Conservation (phyloP, 1,284 basidiomycete species). For the Malassezia arunalokei region DNA sequence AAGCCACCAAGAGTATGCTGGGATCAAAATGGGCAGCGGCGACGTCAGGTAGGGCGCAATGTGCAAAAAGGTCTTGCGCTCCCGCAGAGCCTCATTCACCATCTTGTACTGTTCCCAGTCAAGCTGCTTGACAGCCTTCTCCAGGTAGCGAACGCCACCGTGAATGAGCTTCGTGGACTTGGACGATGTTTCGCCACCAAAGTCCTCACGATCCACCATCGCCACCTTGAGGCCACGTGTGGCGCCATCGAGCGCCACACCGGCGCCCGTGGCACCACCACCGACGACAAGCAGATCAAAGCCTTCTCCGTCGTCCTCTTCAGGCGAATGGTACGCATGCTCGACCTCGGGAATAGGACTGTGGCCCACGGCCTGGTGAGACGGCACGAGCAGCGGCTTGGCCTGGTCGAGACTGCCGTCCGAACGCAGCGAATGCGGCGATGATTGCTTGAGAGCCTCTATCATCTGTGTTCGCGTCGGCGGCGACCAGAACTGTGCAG, state of each 20-base stretch:
- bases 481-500: constrained; percentile 39
- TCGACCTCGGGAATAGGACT: constrained; percentile 33
- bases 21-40: constrained; percentile 88
- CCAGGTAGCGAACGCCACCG: constrained; percentile 90
- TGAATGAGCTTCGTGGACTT: constrained; percentile 97
- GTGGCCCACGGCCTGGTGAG: constrained; percentile 25
- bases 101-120: constrained; percentile 82
- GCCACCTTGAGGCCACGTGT: constrained; percentile 83
- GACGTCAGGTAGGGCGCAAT: constrained; percentile 85
- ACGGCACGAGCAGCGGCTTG: constrained; percentile 22
- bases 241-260: constrained; percentile 84
- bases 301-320: constrained; percentile 29
- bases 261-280: constrained; percentile 81
- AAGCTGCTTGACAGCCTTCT: constrained; percentile 88
- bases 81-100: constrained; percentile 81
- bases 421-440: constrained; percentile 27
- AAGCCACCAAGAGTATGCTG: constrained; percentile 83
- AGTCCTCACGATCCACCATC: constrained; percentile 85
- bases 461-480: constrained; percentile 45
- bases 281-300: constrained; percentile 71
- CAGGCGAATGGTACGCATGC: constrained; percentile 17
- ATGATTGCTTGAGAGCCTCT: constrained; percentile 38
- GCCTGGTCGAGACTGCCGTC: constrained; percentile 21
- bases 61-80: constrained; percentile 82
- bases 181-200: constrained; percentile 76